Base-by-base conservation (phyloP, 163 green algal species). In the Prototheca cutis region DNA sequence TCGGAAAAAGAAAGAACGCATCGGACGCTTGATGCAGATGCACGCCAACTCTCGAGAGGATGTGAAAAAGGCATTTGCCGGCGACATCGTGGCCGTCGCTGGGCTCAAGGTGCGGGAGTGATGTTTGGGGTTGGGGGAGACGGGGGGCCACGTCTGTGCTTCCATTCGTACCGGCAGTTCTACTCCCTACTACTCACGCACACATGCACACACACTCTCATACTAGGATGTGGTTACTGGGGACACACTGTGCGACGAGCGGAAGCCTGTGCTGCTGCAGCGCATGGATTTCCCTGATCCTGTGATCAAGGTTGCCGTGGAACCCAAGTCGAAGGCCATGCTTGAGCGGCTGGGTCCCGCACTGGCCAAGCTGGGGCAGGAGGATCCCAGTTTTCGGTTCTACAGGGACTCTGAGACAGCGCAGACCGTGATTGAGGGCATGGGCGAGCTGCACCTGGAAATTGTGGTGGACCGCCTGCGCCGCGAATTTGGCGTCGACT, bases 271-370 rank as follows among this genome's bases (percentile, higher is more conserved):
- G 63, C 77, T 98, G 32, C 83, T 99, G 58, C 93, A 99, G 85
- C 87, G 88, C 69, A 98, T 98, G 91, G 91, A 99, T 52, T 99
- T 98, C 88, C 92, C 77, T 47, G 93, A 99, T 72, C 93, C 93
- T 5, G 93, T 99, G 33, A 99, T 99, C 82, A 99, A 94, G 80
- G 75, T 82, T 42, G 91, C 93, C 55, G 97, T 99, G 65, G 93
- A 99, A 83, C 93, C 93, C 58, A 95, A 95, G 80, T 89, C 83
- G 68, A 98, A 98, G 86, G 86, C 78, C 29, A 93, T 98, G 63
- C 69, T 92, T 33, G 90, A 98, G 66, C 96, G 96, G 82, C 90
- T 95, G 86, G 81, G 81, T 49, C 74, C 77, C n/a, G 93, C 86
- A 33, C 80, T 98, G 42, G 89, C 89, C 79, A 97, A 97, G 84